These are phyloP conservation scores for Crassisporium funariophilum DNA, from an alignment of 768 basidiomycete genomes.

Conservation along the genomic window DNA sequence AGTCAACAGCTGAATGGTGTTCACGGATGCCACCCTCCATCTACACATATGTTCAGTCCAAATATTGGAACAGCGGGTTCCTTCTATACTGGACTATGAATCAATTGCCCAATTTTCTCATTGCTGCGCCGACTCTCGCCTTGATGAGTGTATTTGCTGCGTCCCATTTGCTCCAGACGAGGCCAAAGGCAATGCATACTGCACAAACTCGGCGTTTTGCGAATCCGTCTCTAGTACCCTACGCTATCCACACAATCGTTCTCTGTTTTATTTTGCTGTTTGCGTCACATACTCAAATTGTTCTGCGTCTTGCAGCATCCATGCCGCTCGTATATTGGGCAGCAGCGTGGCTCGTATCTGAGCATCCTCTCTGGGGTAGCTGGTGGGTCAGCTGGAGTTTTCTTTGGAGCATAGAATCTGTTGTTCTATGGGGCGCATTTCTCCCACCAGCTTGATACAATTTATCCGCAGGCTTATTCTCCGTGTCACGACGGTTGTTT, in stretches of 20 bases:
- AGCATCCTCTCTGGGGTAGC: slow-evolving; percentile 48
- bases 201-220: slow-evolving; percentile 2
- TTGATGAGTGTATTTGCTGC: slow-evolving; percentile 47
- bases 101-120: slow-evolving; percentile 88
- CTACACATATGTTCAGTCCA: slow-evolving; percentile 78
- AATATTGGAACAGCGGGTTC: slow-evolving; percentile 89
- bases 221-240: slow-evolving; percentile 49
- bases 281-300: slow-evolving; percentile 85
- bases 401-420: slow-evolving; percentile 70
- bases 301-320: slow-evolving; percentile 72
- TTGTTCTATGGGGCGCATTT: slow-evolving; percentile 82
- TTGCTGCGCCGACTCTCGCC: slow-evolving; percentile 71
- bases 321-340: slow-evolving; percentile 89
- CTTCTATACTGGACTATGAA: slow-evolving; percentile 81
- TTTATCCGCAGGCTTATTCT: too few species aligned
- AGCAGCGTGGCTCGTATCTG: slow-evolving; percentile 64
- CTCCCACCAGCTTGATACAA: slow-evolving; percentile 87
- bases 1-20: slow-evolving; percentile 62
- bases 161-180: slow-evolving; percentile 29
- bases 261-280: slow-evolving; percentile 69
- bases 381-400: slow-evolving; percentile 80
- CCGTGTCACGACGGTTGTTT: too few species aligned
- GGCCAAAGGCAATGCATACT: neutral
- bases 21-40: slow-evolving; percentile 57
- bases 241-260: slow-evolving; percentile 73